Percentiles rank a stretch among this genome's conserved stretches.
phyloP scores from a whole-genome alignment of 75 land plant genomes.

The Sequoia sempervirens region DNA sequence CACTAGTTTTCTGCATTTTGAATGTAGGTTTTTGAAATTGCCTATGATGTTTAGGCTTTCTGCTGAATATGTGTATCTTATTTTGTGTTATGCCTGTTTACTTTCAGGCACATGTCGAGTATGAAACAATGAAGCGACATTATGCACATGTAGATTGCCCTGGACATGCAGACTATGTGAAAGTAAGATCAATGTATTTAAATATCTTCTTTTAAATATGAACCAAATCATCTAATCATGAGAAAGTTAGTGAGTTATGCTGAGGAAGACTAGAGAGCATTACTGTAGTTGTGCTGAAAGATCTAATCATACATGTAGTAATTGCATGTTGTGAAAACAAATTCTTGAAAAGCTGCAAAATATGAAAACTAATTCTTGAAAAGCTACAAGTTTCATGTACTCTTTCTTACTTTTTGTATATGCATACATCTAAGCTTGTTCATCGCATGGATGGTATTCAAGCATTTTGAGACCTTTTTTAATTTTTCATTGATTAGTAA shows the following conservation, averaged over 20 bases:
- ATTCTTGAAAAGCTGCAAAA: neutral
- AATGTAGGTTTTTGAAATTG: neutral
- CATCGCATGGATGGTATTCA: neutral
- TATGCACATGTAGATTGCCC: slow-evolving; percentile 99
- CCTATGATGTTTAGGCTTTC: neutral
- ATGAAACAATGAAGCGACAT: slow-evolving; percentile 87
- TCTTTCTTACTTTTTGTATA: neutral
- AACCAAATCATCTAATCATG: neutral
- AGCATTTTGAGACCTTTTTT: neutral
- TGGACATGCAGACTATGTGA: slow-evolving; percentile 98
- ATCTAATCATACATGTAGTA: neutral
- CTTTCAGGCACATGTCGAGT: slow-evolving; percentile 95
- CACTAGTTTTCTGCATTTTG: neutral
- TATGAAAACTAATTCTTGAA: no score
- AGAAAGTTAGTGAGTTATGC: neutral
- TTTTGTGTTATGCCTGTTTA: neutral
- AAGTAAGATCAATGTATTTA: slow-evolving; percentile 40
- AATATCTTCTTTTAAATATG: neutral
- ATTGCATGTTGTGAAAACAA: neutral
- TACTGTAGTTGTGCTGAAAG: neutral
- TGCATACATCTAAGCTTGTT: neutral
- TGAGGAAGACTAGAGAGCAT: neutral
- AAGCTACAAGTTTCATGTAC: neutral
- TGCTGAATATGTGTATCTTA: neutral
- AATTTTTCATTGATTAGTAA: neutral